Evolutionary conservation across 2,329 filamentous ascomycete genomes (phyloP).

Genomic region (Ampelomyces quisqualis): DNA sequence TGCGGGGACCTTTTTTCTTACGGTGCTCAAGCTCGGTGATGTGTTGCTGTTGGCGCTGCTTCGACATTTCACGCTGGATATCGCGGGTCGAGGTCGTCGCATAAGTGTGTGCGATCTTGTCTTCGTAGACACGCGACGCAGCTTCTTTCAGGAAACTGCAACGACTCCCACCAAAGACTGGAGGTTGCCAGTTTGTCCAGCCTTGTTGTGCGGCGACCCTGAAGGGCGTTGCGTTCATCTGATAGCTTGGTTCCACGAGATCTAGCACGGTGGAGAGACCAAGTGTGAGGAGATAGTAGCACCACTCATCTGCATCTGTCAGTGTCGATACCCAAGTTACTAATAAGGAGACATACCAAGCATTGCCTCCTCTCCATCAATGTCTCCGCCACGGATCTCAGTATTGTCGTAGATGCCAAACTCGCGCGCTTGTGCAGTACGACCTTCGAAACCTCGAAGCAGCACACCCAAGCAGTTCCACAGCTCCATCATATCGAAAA

Average conservation of each 20-base stretch:
- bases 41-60: conserved; percentile 47
- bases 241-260: conserved; percentile 47
- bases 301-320: conserved; percentile 58
- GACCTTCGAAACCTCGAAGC: conserved; percentile 57
- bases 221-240: conserved; percentile 50
- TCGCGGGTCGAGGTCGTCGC: conserved; percentile 39
- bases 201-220: conserved; percentile 55
- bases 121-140: conserved; percentile 60
- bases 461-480: conserved; percentile 63
- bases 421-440: conserved; percentile 55
- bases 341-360: conserved; percentile 47
- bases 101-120: conserved; percentile 46
- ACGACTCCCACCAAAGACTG: conserved; percentile 50
- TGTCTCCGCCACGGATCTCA: conserved; percentile 50
- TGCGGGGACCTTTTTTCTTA: conserved; percentile 39
- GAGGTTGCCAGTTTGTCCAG: conserved; percentile 59
- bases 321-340: conserved; percentile 4
- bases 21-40: conserved; percentile 47
- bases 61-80: conserved; percentile 43
- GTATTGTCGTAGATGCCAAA: conserved; percentile 58
- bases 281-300: conserved; percentile 59
- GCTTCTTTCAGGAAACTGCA: conserved; percentile 62
- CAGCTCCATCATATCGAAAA: conserved; percentile 65
- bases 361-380: conserved; percentile 54
- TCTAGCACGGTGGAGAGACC: conserved; percentile 58